phyloP scores from a whole-genome alignment of 208 protist species.

The Crithidia acanthocephali region DNA sequence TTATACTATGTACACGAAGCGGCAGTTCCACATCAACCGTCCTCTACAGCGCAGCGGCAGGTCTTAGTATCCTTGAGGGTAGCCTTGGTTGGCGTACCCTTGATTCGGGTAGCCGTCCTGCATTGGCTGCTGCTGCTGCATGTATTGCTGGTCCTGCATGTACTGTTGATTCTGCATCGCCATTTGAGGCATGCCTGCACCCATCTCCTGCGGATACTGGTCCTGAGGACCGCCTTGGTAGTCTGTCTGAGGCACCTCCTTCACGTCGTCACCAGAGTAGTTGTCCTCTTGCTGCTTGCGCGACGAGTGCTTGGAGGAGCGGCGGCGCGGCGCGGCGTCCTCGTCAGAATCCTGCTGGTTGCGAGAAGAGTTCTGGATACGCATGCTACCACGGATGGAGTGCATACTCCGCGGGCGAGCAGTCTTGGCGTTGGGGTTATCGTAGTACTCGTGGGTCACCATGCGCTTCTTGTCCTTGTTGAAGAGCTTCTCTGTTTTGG shows the following conservation, averaged over 20 bases:
- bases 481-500: slow-evolving; percentile 58
- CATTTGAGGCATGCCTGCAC: slow-evolving; percentile 7
- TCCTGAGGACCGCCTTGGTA: slow-evolving; percentile 8
- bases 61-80: slow-evolving; percentile 10
- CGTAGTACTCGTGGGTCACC: slow-evolving; percentile 66
- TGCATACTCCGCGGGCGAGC: slow-evolving; percentile 52
- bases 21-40: background rate
- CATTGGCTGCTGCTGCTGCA: slow-evolving; percentile 18
- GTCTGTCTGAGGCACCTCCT: slow-evolving; percentile 5
- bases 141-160: slow-evolving; percentile 2
- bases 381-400: slow-evolving; percentile 48
- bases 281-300: slow-evolving; percentile 7
- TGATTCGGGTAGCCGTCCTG: slow-evolving; percentile 20
- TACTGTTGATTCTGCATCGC: slow-evolving; percentile 19
- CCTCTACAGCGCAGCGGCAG: no score
- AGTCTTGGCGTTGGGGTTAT: slow-evolving; percentile 47
- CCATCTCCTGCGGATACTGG: slow-evolving; percentile 11
- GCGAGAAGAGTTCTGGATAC: slow-evolving; percentile 16
- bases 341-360: background rate
- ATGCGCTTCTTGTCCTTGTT: slow-evolving; percentile 65
- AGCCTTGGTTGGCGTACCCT: slow-evolving; percentile 15
- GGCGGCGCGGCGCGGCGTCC: background rate
- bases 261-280: background rate
- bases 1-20: slow-evolving; percentile 17
- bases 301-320: slow-evolving; percentile 10